Base-by-base conservation (phyloP, 2,329 filamentous ascomycete species). In the Pseudogymnoascus sp. region DNA sequence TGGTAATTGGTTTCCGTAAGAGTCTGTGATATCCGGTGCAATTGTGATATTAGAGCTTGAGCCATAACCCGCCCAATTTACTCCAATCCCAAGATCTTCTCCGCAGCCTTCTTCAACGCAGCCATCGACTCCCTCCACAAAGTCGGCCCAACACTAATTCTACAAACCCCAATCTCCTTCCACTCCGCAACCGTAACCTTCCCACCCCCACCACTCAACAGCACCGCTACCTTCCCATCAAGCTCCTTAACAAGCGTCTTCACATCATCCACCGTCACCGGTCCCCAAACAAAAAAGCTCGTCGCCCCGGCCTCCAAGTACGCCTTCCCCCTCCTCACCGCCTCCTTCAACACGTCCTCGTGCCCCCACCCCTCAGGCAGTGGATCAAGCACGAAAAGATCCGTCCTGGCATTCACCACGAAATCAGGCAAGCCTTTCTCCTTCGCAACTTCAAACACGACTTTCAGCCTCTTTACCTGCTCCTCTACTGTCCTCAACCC, bases 231-330 rank as follows among this genome's bases (percentile, higher is more conserved):
- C 59, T 72, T 75, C 0, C 82, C 82, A 2, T 75, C 76, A 53
- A 86, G 77, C 53, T 77, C 80, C 61, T 74, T 70, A 1, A 80
- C 80, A 66, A 85, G 68, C 43, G 68, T 71, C 69, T 75, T 70
- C 2, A 84, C 77, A 70, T 84, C 82, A 0, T 74, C 76, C 11
- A 71, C 75, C 11, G 74, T 74, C 11, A 84, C 72, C 12, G 77
- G 70, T 12, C 84, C 84, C 83, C 83, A 87, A 61, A 85, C 82
- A 73, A 86, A 87, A 0, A 84, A 77, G 0, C 81, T 85, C 11
- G 78, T 81, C 0, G 84, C 85, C 0, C 84, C 85, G 2, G 83
- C 83, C 0, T 76, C 78, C 2, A 87, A 73, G 69, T 82, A 87
- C n/a, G 78, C 79, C 63, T 78, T 80, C 0, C 84, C 85, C 0